Base-by-base conservation (phyloP, 768 basidiomycete genomes). In the Boletus tylopilopsis region DNA sequence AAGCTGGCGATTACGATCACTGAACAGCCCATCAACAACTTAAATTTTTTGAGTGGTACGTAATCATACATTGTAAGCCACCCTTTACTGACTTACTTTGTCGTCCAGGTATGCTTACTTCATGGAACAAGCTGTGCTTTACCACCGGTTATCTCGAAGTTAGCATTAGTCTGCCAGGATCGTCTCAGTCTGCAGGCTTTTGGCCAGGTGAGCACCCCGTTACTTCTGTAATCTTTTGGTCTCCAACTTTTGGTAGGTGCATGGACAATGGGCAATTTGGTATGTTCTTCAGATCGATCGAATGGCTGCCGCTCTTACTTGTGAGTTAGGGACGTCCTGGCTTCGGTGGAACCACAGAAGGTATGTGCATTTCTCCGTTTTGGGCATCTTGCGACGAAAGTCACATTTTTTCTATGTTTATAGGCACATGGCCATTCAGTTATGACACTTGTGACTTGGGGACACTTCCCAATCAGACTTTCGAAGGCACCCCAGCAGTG, bases 41-140 rank as follows among this genome's bases (percentile, higher is more conserved):
- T 98, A 51, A 89, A 94, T 66, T 98, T 89, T 65, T 70, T 82
- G 67, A 87, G 85, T 48, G 92, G 87, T 75, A 69, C 62, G 82
- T 66, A 2, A 32, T 34, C 34, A 5, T 12, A 35, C 13, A 43
- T 21, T 32, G 7, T 16, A 36, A 16, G n/a, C 49, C 46, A 42
- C 15, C 11, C 8, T 45, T 45, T 38, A 24, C 42, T 53, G 25
- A 59, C 19, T 45, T 57, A 44, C n/a, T 10, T 16, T 3, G 27
- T 46, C 42, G 18, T 41, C 32, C 50, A 78, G 82, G 81, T 32
- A 85, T 86, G 84, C 45, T 94, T 10, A 83, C 87, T 57, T 79
- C 84, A 12, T 96, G 94, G 94, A 95, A 96, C 70, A 91, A 96
- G 69, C 69, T 96, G 47, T 98, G 94, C 71, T 96, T 94, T 70